phyloP scores from a whole-genome alignment of 2,329 filamentous ascomycete genomes.

The Hymenoscyphus salicellus region DNA sequence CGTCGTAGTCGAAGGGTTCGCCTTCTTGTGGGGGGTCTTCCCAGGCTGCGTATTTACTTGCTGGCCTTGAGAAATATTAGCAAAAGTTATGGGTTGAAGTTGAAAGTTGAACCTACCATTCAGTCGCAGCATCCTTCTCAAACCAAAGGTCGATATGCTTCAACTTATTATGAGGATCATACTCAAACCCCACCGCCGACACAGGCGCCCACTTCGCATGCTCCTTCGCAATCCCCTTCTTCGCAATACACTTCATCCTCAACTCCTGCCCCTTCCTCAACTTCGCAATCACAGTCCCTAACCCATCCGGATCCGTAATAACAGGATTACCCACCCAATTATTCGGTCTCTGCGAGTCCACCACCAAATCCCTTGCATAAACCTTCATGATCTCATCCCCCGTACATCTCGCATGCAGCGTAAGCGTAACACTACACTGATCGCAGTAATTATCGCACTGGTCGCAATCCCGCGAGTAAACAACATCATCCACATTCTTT shows the following conservation, averaged over 20 bases:
- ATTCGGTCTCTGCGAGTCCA: slow-evolving; percentile 67
- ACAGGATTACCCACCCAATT: slow-evolving; percentile 76
- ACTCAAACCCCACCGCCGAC: slow-evolving; percentile 91
- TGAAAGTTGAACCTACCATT: slow-evolving; percentile 67
- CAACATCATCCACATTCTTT: slow-evolving; percentile 75
- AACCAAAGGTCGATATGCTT: slow-evolving; percentile 93
- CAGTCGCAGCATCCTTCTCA: slow-evolving; percentile 74
- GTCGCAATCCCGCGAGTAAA: slow-evolving; percentile 90
- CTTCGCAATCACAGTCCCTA: slow-evolving; percentile 86
- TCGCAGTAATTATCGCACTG: slow-evolving; percentile 89
- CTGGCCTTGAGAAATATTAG: slow-evolving; percentile 58
- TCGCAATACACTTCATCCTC: slow-evolving; percentile 86
- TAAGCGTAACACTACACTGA: slow-evolving; percentile 81
- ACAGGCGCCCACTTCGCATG: slow-evolving; percentile 97
- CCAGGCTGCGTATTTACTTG: slow-evolving; percentile 74
- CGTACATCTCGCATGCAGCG: slow-evolving; percentile 80
- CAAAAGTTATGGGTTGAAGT: no score
- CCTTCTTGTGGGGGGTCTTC: slow-evolving; percentile 78
- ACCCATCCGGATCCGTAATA: slow-evolving; percentile 75
- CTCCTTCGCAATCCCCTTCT: slow-evolving; percentile 98
- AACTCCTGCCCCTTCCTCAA: slow-evolving; percentile 86
- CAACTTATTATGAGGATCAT: slow-evolving; percentile 95
- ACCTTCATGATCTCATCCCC: slow-evolving; percentile 88
- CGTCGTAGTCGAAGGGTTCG: slow-evolving; percentile 87
- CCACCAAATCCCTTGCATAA: slow-evolving; percentile 83